Evolutionary conservation across 2,329 filamentous ascomycete genomes (phyloP).

Genomic region (Calonectria pteridis): DNA sequence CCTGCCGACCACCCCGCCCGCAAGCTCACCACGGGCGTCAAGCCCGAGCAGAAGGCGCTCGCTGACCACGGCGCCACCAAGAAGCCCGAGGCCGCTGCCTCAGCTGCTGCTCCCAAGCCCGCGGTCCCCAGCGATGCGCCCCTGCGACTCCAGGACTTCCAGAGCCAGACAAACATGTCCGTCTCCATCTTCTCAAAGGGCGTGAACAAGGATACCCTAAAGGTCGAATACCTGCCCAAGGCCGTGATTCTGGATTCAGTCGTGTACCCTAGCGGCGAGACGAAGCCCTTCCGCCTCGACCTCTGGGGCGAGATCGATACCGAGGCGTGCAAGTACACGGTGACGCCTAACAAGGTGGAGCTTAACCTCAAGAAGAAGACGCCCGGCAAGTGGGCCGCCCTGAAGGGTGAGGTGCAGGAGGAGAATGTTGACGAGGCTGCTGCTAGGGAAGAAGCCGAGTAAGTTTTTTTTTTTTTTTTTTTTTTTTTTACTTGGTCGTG

Average conservation of each 20-base stretch:
- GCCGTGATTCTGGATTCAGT: slow-evolving; percentile 46
- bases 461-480: slow-evolving; percentile 11
- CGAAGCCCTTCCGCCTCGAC: slow-evolving; percentile 72
- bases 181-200: slow-evolving; percentile 59
- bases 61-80: slow-evolving; percentile 28
- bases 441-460: slow-evolving; percentile 35
- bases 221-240: slow-evolving; percentile 49
- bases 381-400: slow-evolving; percentile 75
- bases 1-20: slow-evolving; percentile 59
- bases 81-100: slow-evolving; percentile 10
- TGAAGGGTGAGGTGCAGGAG: slow-evolving; percentile 37
- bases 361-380: slow-evolving; percentile 77
- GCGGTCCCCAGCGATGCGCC: slow-evolving; percentile 39
- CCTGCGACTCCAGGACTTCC: slow-evolving; percentile 51
- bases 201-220: slow-evolving; percentile 55
- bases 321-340: slow-evolving; percentile 68
- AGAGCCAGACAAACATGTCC: slow-evolving; percentile 50
- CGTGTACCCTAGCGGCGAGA: slow-evolving; percentile 61
- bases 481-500: fast-evolving
- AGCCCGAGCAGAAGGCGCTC: slow-evolving; percentile 49
- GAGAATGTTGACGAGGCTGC: neutral
- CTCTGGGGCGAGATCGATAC: slow-evolving; percentile 76
- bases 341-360: slow-evolving; percentile 86
- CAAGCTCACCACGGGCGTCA: slow-evolving; percentile 55
- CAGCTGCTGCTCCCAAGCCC: slow-evolving; percentile 27